These are phyloP conservation scores for Microbotryomycetes sp. DNA, from an alignment of 1,284 basidiomycete species.

Conservation along the genomic window DNA sequence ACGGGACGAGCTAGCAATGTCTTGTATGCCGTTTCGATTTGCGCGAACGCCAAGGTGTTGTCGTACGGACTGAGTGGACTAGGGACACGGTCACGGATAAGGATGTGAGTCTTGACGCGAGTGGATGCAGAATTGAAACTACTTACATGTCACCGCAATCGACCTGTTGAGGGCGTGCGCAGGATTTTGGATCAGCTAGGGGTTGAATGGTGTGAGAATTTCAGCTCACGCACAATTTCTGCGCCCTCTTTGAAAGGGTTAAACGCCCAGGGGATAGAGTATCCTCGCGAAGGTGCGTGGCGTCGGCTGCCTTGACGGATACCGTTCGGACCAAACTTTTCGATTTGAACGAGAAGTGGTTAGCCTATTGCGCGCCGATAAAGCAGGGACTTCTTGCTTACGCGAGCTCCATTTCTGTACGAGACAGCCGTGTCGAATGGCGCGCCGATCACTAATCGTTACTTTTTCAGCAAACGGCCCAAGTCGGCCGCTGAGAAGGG, in stretches of 20 bases:
- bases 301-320: conserved; percentile 42
- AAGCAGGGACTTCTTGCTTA: no score
- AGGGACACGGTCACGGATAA: no score
- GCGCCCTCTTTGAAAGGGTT: not conserved
- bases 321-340: conserved; percentile 45
- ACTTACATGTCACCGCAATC: conserved; percentile 44
- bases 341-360: no score
- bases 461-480: not conserved
- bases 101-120: not conserved
- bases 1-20: conserved; percentile 19
- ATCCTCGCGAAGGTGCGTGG: conserved; percentile 29
- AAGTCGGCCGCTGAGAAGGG: not conserved
- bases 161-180: conserved; percentile 30
- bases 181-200: no score
- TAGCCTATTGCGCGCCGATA: no score
- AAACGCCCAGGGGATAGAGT: conserved; percentile 18
- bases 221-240: not conserved
- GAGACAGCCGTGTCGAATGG: conserved; percentile 25
- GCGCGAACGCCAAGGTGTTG: conserved; percentile 42
- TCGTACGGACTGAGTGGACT: conserved; percentile 44
- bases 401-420: conserved; percentile 21
- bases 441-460: conserved; percentile 12
- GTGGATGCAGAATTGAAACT: not conserved
- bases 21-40: conserved; percentile 41
- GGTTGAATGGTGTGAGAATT: no score